Evolutionary conservation across 257 asterid genomes (phyloP), one percentile per base, ranked within the genome.

Genomic region (Striga asiatica): DNA sequence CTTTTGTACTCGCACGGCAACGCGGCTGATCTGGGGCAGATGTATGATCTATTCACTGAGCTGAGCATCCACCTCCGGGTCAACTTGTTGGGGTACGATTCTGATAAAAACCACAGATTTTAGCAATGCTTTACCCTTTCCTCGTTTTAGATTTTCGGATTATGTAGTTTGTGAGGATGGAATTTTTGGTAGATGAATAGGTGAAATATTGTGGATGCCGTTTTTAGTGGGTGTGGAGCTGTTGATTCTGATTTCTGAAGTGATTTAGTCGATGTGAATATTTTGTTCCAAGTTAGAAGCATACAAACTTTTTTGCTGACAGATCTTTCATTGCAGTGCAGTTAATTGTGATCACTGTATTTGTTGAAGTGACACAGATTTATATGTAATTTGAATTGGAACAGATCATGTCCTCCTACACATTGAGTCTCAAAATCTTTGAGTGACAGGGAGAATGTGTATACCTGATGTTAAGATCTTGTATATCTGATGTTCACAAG

Each of bases 21-120:
- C 72, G 97, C 97, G n/a, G 95, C 97, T 66, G 97, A 89, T 82
- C 81, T 89, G 51, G 97, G 97, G 49, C 97, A 89, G 78, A 89
- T 89, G 97, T 82, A 76, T 53, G 97, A 81, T 45, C 86, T 89
- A 48, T 89, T 83, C 74, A 58, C 56, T 64, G 97, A 89, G 62
- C 93, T 89, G 62, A 89, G 97, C 77, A 66, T 76, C 49, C 95
- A 83, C 75, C 88, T 89, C 14, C 75, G 87, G 27, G 91, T 89
- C 74, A 89, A 89, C 76, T 75, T 89, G 73, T 74, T 89, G 83
- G 97, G 97, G 97, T 89, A 77, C 21, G 0, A 8, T 46, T 39
- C 49, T 51, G 14, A 18, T 8, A 42, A 25, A 46, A 69, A 46
- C 5, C 5, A 2, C 18, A 3, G 11, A n/a, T 39, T 35, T 53